Evolutionary conservation across 2,329 filamentous ascomycete species (phyloP).

Genomic region (Pseudogymnoascus sp.): DNA sequence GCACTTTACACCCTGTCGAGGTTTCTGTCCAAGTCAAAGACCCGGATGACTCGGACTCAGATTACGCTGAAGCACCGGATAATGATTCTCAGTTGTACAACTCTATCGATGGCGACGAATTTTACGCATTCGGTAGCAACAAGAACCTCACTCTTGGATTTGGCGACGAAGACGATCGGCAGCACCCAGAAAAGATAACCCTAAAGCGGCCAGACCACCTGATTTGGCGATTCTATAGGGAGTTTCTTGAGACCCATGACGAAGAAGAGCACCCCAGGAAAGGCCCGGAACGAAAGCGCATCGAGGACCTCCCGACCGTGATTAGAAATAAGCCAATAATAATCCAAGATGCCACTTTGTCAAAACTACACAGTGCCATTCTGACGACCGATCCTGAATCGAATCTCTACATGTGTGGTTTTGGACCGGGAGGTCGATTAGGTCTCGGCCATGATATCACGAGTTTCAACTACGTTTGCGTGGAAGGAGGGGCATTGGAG

Average conservation of each 20-base stretch:
- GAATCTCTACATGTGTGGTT: slow-evolving; percentile 88
- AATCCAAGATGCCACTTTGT: slow-evolving; percentile 77
- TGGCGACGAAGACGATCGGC: slow-evolving; percentile 90
- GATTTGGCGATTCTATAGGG: slow-evolving; percentile 63
- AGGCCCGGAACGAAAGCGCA: slow-evolving; percentile 21
- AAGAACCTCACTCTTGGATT: slow-evolving; percentile 89
- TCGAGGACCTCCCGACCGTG: slow-evolving; percentile 59
- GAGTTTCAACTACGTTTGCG: slow-evolving; percentile 74
- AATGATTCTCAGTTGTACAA: not conserved
- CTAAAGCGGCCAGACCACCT: slow-evolving; percentile 72
- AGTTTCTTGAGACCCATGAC: slow-evolving; percentile 46
- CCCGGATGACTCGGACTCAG: slow-evolving; percentile 45
- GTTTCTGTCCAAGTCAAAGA: slow-evolving; percentile 32
- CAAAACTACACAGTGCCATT: slow-evolving; percentile 85
- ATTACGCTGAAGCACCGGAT: slow-evolving; percentile 40
- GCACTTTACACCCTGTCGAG: slow-evolving; percentile 46
- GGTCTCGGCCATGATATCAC: slow-evolving; percentile 87
- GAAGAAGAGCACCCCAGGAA: slow-evolving; percentile 28
- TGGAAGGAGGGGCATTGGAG: slow-evolving; percentile 65
- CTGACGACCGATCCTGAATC: slow-evolving; percentile 80
- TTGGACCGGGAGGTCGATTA: slow-evolving; percentile 82
- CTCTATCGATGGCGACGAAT: slow-evolving; percentile 63
- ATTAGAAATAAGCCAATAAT: slow-evolving; percentile 65
- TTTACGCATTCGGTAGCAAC: slow-evolving; percentile 94
- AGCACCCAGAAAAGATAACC: slow-evolving; percentile 79